These are phyloP conservation scores for Pleurotus platypus DNA, from an alignment of 768 basidiomycete genomes.

Conservation along the genomic window DNA sequence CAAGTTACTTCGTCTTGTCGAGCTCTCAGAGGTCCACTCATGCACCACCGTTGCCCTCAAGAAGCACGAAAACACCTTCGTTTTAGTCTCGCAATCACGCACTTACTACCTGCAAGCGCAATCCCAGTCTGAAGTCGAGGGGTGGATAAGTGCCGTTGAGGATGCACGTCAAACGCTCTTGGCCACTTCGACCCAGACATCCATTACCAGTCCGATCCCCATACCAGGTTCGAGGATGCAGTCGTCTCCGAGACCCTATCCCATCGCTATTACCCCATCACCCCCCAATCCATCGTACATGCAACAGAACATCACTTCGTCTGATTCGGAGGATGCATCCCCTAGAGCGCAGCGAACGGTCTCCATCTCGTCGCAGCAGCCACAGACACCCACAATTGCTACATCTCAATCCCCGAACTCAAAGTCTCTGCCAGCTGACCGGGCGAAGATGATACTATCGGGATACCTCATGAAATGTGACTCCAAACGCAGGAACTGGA, in stretches of 20 bases:
- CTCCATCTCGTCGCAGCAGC: conserved; percentile 43
- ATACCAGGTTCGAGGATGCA: conserved; percentile 36
- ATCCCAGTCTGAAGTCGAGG: conserved; percentile 64
- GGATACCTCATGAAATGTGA: conserved; percentile 98
- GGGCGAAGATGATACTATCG: conserved; percentile 75
- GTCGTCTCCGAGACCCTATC: conserved; percentile 20
- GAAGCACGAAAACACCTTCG: conserved; percentile 85
- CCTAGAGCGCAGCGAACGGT: conserved; percentile 39
- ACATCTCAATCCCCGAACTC: conserved; percentile 37
- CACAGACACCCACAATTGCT: conserved; percentile 24
- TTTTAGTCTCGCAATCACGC: conserved; percentile 83
- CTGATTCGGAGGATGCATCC: conserved; percentile 74
- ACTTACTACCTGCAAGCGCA: conserved; percentile 91
- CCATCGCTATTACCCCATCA: conserved; percentile 40
- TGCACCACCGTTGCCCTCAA: conserved; percentile 87
- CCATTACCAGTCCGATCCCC: conserved; percentile 49
- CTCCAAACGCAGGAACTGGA: conserved; percentile 89
- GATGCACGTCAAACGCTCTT: conserved; percentile 65
- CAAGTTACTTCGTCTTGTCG: conserved; percentile 83
- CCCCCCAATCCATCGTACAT: conserved; percentile 38
- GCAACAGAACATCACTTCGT: conserved; percentile 59
- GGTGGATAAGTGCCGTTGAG: conserved; percentile 84
- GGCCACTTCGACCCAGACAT: conserved; percentile 58
- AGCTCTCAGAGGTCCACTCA: conserved; percentile 85
- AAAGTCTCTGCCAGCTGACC: conserved; percentile 43